Conservation (phyloP, 2,329 filamentous ascomycete species). For the Trichophyton simii region DNA sequence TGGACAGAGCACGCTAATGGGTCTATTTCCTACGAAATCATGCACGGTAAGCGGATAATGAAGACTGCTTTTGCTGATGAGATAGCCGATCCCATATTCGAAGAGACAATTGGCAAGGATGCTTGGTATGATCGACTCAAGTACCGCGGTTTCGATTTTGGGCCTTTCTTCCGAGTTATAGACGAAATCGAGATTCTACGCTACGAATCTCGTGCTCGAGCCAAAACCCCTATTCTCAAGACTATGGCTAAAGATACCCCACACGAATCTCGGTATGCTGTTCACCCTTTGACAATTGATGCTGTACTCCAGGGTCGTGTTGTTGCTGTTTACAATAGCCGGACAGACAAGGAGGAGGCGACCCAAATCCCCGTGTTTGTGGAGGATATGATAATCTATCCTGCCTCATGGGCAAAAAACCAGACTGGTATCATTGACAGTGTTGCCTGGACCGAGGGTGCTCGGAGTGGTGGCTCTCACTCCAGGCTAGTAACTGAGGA, state of each 20-base stretch:
- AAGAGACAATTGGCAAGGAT: background rate
- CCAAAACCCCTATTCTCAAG: background rate
- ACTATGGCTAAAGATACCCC: background rate
- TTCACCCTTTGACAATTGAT: constrained; percentile 18
- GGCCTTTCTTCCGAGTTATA: constrained; percentile 6
- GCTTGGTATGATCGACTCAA: background rate
- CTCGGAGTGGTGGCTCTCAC: background rate
- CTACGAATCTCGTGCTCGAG: background rate
- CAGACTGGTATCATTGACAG: background rate
- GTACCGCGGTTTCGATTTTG: constrained; percentile 3
- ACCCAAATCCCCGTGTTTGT: constrained; percentile 1
- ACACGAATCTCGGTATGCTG: constrained; percentile 5
- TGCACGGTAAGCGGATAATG: background rate
- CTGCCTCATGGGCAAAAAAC: background rate
- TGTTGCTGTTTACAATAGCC: background rate
- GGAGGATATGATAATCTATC: constrained; percentile 5
- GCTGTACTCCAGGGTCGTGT: constrained; percentile 10
- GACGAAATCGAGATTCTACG: background rate
- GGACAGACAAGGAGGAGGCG: background rate
- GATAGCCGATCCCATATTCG: background rate
- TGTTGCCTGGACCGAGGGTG: constrained; percentile 5
- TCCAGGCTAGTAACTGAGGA: background rate
- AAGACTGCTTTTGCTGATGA: background rate
- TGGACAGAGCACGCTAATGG: background rate
- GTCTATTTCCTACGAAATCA: background rate